phyloP scores from a whole-genome alignment of 2,329 filamentous ascomycete genomes.

The Epichloe brachyelytri region DNA sequence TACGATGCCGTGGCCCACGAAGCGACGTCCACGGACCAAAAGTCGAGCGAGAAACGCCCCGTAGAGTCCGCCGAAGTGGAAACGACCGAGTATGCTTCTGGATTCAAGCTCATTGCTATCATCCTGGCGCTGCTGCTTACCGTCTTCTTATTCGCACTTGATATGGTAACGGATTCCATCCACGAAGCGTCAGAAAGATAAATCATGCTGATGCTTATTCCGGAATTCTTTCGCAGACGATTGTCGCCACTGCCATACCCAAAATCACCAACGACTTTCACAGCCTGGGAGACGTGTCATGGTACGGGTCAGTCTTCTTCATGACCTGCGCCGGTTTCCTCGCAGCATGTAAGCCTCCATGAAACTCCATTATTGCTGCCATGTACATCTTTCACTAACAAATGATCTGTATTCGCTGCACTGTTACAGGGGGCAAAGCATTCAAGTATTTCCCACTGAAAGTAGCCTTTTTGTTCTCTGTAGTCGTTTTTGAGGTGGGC shows the following conservation, averaged over 20 bases:
- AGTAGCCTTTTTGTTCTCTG: constrained; percentile 30
- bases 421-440: constrained; percentile 39
- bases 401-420: constrained; percentile 14
- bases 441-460: constrained; percentile 41
- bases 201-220: background rate
- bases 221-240: constrained; percentile 22
- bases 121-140: background rate
- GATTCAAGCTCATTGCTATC: background rate
- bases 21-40: background rate
- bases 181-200: background rate
- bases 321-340: constrained; percentile 37
- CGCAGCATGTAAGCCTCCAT: background rate
- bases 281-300: constrained; percentile 46
- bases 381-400: background rate
- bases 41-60: background rate
- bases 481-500: constrained; percentile 40
- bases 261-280: constrained; percentile 42
- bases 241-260: constrained; percentile 41
- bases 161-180: background rate
- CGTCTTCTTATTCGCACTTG: background rate
- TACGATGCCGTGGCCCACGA: background rate
- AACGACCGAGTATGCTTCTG: background rate
- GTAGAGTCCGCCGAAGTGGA: background rate
- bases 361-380: constrained; percentile 2
- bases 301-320: constrained; percentile 51